Base-by-base conservation (phyloP, 352 stramenopile genomes). In the Stephanocyclus meneghinianus region DNA sequence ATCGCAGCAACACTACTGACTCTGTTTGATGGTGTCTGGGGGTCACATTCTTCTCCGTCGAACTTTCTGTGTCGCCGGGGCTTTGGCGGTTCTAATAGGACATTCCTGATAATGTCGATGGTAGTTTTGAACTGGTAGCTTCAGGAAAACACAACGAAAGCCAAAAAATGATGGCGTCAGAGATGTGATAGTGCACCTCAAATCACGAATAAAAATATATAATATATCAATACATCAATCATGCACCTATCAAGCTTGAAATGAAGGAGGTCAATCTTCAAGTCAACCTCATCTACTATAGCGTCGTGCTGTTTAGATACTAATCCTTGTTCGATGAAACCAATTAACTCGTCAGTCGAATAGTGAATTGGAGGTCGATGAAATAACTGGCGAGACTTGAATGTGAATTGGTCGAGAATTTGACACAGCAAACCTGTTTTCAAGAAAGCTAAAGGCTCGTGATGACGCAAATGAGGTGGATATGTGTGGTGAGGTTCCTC, bases 111-210 rank as follows among this genome's bases (percentile, higher is more conserved):
- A 13, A 90, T 60, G 80, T 90, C 84, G 29, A 87, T 60, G 32
- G 84, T 88, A 50, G 80, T 90, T 40, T 85, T 84, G 69, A 88
- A 90, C 53, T 90, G 84, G 60, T 90, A 83, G 47, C 26, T 53
- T 53, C 3, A 53, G 2, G n/a, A 21, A 6, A 21, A 62, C 72
- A 32, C 80, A 32, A 0, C 59, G 35, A 62, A 66, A 53, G n/a
- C 45, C 45, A 53, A 21, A 0, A 53, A 21, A 40, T 40, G 35
- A 40, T 40, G 35, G 35, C 7, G 35, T 40, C 13, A 16, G 45
- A 16, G n/a, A 10, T 21, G 45, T 53, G 6, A 53, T 21, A 16
- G 45, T 53, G 13, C 45, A 53, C 6, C 42, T 21, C 11, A 53
- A 53, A 53, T 21, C n/a, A 6, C 0, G 3, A 21, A 53, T 53